phyloP scores from a whole-genome alignment of 208 protist species.

The Strigomonas culicis region DNA sequence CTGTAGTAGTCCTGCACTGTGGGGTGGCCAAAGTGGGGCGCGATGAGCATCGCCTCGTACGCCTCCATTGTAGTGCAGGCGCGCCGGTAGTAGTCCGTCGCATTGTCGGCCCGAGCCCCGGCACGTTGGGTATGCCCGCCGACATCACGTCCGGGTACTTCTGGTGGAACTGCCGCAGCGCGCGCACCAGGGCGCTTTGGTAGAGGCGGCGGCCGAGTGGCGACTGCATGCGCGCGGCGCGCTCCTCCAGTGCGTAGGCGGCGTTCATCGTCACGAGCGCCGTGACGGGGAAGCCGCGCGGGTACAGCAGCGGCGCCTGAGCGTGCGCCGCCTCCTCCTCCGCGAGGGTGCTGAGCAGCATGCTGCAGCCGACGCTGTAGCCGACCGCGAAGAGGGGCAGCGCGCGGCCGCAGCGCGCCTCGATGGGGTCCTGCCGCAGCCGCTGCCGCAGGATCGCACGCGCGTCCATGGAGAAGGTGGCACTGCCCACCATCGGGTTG shows the following conservation, averaged over 20 bases:
- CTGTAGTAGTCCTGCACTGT: constrained; percentile 29
- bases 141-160: not conserved
- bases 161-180: too few relatives aligned
- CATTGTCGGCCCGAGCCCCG: too few relatives aligned
- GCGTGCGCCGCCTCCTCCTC: constrained; percentile 25
- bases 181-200: too few relatives aligned
- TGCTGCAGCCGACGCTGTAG: constrained; percentile 37
- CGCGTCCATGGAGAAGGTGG: constrained; percentile 42
- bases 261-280: not conserved
- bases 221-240: too few relatives aligned
- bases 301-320: not conserved
- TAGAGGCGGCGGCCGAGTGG: too few relatives aligned
- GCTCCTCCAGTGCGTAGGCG: not conserved
- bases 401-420: constrained; percentile 18
- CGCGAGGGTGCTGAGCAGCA: constrained; percentile 31
- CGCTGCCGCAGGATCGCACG: constrained; percentile 25
- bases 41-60: too few relatives aligned
- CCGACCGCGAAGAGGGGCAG: constrained; percentile 41
- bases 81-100: too few relatives aligned
- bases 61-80: too few relatives aligned
- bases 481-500: constrained; percentile 32
- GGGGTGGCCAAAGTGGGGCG: too few relatives aligned
- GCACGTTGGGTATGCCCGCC: not conserved
- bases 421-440: constrained; percentile 16
- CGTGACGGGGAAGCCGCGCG: not conserved